These are phyloP conservation scores for Pseudomicrostroma phylloplanum DNA, from an alignment of 1,284 basidiomycete genomes.

Conservation along the genomic window DNA sequence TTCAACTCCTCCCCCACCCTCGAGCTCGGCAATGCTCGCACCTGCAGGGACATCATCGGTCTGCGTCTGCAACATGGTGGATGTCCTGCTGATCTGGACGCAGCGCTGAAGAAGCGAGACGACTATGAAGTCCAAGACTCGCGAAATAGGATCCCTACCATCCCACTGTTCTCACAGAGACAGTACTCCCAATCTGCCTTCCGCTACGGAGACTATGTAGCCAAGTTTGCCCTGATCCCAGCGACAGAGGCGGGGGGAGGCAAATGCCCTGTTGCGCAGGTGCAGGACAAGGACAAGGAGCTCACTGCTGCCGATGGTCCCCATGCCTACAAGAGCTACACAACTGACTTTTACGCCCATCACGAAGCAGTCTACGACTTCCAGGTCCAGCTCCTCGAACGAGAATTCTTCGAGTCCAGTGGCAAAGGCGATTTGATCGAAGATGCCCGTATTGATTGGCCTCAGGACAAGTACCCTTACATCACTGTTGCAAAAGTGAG, in stretches of 20 bases:
- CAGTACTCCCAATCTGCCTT: conserved; percentile 39
- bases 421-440: conserved; percentile 37
- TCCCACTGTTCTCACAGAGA: conserved; percentile 27
- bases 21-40: conserved; percentile 24
- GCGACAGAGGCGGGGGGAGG: conserved; percentile 3
- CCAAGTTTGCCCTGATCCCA: conserved; percentile 36
- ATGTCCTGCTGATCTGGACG: conserved; percentile 20
- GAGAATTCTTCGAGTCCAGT: conserved; percentile 9
- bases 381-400: conserved; percentile 36
- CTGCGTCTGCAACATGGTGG: conserved; percentile 27
- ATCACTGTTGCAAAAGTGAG: conserved; percentile 30
- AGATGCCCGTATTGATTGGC: conserved; percentile 30
- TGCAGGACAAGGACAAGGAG: conserved; percentile 16
- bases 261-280: conserved; percentile 14
- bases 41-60: conserved; percentile 23
- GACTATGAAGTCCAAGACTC: conserved; percentile 35
- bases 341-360: conserved; percentile 9
- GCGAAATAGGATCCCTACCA: conserved; percentile 28
- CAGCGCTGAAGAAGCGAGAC: conserved; percentile 25
- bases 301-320: conserved; percentile 20
- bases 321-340: conserved; percentile 21
- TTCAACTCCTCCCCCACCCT: conserved; percentile 32
- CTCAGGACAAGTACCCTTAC: conserved; percentile 36
- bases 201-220: conserved; percentile 38
- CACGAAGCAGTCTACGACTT: conserved; percentile 33